Conservation (phyloP, 2,329 filamentous ascomycete genomes). For the Hypoxylon sp. region DNA sequence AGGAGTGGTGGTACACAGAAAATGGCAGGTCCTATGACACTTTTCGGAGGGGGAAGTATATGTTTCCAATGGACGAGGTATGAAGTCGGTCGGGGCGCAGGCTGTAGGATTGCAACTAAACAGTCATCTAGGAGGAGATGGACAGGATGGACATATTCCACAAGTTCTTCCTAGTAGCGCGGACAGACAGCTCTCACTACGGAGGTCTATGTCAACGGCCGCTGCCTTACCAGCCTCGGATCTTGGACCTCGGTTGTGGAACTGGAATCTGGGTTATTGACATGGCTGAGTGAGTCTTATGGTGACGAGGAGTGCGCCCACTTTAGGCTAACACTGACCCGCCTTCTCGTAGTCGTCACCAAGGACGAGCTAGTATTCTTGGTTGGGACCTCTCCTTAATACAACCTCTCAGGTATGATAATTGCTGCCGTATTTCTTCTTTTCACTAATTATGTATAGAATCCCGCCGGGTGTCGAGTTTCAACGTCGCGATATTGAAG, state of each 20-base stretch:
- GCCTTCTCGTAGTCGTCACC: conserved; percentile 41
- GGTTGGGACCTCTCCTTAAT: conserved; percentile 57
- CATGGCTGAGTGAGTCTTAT: conserved; percentile 76
- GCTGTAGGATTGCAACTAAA: conserved; percentile 23
- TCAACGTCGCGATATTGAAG: conserved; percentile 81
- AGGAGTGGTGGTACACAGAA: conserved; percentile 64
- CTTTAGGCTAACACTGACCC: conserved; percentile 31
- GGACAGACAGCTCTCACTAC: conserved; percentile 57
- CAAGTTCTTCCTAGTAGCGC: conserved; percentile 77
- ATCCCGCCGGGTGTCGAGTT: conserved; percentile 79
- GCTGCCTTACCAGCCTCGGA: conserved; percentile 55
- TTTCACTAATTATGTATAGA: conserved; percentile 58
- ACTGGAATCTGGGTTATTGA: conserved; percentile 94
- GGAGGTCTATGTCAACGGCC: conserved; percentile 54
- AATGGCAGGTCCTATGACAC: conserved; percentile 79
- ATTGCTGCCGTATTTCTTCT: background rate
- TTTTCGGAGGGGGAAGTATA: conserved; percentile 76
- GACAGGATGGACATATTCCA: conserved; percentile 87
- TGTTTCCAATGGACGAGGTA: conserved; percentile 83
- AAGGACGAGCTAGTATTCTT: conserved; percentile 49
- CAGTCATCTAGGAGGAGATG: conserved; percentile 70
- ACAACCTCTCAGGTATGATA: conserved; percentile 55
- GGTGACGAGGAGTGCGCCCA: background rate
- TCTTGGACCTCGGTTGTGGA: conserved; percentile 82
- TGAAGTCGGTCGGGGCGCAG: conserved; percentile 42